These are phyloP conservation scores for Coemansia sp. DNA, from an alignment of 192 early-diverging fungal species.

Conservation along the genomic window DNA sequence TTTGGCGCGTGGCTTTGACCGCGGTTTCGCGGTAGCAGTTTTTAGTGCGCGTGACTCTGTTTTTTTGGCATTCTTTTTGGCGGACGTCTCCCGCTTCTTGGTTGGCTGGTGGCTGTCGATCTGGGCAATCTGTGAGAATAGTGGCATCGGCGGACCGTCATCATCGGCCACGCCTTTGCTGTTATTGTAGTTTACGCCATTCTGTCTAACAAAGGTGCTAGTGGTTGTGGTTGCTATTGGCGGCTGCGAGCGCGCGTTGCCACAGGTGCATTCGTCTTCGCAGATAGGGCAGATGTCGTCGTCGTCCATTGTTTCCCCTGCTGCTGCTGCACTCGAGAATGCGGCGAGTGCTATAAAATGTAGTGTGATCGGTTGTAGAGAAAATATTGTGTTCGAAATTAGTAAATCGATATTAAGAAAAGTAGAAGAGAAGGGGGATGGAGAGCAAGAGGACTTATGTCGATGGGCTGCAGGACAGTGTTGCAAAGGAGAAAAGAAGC, in stretches of 20 bases:
- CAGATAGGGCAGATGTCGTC: constrained; percentile 53
- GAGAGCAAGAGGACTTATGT: background rate
- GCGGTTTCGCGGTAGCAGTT: background rate
- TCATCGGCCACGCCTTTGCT: background rate
- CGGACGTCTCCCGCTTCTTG: background rate
- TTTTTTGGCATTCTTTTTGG: constrained; percentile 6
- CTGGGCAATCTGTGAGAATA: constrained; percentile 36
- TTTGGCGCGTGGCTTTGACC: constrained; percentile 17
- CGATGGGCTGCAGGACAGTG: too few species aligned
- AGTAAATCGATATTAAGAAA: background rate
- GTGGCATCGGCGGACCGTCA: constrained; percentile 18
- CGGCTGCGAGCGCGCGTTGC: constrained; percentile 10
- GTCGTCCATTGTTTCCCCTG: constrained; percentile 34
- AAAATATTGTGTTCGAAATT: background rate
- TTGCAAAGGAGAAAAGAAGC: background rate
- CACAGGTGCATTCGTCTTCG: constrained; percentile 49
- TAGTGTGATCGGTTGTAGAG: background rate
- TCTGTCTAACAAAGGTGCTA: background rate
- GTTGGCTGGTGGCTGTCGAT: constrained; percentile 7
- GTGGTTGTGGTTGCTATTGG: background rate
- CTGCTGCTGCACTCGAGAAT: constrained; percentile 15
- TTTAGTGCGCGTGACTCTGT: constrained; percentile 12
- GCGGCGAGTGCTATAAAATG: constrained; percentile 10
- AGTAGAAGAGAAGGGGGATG: background rate
- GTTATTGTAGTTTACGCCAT: constrained; percentile 1